Base-by-base conservation (phyloP, 768 basidiomycete species). In the Boletus coccyginus region DNA sequence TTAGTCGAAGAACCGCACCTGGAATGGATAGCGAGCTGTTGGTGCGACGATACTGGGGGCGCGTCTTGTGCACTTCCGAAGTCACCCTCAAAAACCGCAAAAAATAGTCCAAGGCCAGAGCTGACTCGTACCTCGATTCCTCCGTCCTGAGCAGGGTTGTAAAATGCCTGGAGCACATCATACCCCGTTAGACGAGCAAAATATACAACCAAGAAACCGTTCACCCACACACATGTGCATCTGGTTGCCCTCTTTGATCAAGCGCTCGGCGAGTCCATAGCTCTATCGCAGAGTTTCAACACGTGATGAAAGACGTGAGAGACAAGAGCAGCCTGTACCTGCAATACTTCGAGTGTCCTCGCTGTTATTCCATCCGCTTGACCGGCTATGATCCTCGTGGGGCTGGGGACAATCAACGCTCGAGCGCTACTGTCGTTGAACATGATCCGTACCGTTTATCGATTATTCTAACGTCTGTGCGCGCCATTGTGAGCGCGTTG, bases 141-240 rank as follows among this genome's bases (percentile, higher is more conserved):
- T 14, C 85, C 84, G 41, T 77, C 63, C 2, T 75, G 68, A 24
- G 77, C 74, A 3, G 88, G 86, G 59, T 86, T 84, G 63, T 90
- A 90, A 65, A 89, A 88, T 35, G 35, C 35, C 35, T 35, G 3
- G 27, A 27, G 10, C 35, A 1, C 2, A 35, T 35, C 35, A 13
- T 13, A 3, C 9, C 35, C 35, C 35, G 35, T 27, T 27, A 27
- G 27, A 27, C 27, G 27, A 27, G 27, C 27, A 27, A 27, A 27
- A 27, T 27, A 27, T 35, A 35, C 35, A 35, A 35, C 35, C 35
- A 19, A 49, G 6, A 0, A 3, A 43, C 16, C 11, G 10, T 7
- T 42, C 4, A 72, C 81, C 58, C 66, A 89, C 88, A 45, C 81
- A 82, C 69, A 82, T 78, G 56, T 87, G 81, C 76, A 90, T 77